Percentiles rank a stretch among this genome's conserved stretches.
These are phyloP conservation scores for Anthracocystis setariae DNA, from an alignment of 1,284 basidiomycete genomes.

Conservation along the genomic window DNA sequence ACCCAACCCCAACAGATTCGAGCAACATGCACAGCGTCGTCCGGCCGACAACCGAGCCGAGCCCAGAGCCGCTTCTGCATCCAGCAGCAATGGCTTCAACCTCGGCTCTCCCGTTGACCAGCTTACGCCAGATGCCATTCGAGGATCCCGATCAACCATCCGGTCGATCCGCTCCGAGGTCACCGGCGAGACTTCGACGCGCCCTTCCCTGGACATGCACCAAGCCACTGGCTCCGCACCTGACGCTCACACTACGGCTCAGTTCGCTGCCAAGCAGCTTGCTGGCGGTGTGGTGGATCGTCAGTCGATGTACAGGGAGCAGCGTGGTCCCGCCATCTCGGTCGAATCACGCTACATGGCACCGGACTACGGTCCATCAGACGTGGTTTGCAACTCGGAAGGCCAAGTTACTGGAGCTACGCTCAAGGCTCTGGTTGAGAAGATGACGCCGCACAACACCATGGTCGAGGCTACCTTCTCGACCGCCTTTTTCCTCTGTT, in stretches of 20 bases:
- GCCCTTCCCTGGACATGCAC: slow-evolving; percentile 53
- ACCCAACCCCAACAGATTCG: slow-evolving; percentile 2
- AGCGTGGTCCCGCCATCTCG: slow-evolving; percentile 24
- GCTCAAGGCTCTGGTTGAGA: slow-evolving; percentile 85
- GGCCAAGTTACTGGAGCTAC: slow-evolving; percentile 91
- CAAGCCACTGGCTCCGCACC: slow-evolving; percentile 3
- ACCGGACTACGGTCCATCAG: slow-evolving; percentile 72
- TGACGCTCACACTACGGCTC: slow-evolving; percentile 40
- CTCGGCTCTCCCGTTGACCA: slow-evolving; percentile 39
- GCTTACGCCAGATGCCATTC: slow-evolving; percentile 31
- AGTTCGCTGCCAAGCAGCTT: slow-evolving; percentile 35
- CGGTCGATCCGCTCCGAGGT: slow-evolving; percentile 46
- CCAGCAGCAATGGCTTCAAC: slow-evolving; percentile 30
- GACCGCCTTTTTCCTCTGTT: slow-evolving; percentile 92
- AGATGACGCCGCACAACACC: slow-evolving; percentile 93
- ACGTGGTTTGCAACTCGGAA: slow-evolving; percentile 89
- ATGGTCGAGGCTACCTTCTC: slow-evolving; percentile 82
- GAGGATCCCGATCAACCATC: slow-evolving; percentile 47
- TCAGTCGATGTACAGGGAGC: slow-evolving; percentile 41
- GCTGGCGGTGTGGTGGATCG: slow-evolving; percentile 30
- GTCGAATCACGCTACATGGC: slow-evolving; percentile 45
- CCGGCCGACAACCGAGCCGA: slow-evolving; percentile 3
- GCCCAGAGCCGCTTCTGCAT: slow-evolving; percentile 11
- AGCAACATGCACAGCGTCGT: slow-evolving; percentile 12
- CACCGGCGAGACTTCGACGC: slow-evolving; percentile 56